These are phyloP conservation scores for Mucor saturninus DNA, from an alignment of 371 early-diverging fungal genomes.

Conservation along the genomic window DNA sequence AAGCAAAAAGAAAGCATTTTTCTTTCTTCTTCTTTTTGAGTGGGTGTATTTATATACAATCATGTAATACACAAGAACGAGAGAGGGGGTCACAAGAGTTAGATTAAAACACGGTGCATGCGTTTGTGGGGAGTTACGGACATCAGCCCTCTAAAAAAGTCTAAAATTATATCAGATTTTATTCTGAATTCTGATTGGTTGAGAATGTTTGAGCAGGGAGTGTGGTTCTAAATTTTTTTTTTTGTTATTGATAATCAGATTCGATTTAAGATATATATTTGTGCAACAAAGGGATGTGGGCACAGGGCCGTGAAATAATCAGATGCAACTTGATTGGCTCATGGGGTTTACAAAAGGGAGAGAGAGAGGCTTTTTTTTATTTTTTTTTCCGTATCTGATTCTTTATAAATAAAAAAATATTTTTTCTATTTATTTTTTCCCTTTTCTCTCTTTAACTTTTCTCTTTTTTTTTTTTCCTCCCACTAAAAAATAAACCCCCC, in stretches of 20 bases:
- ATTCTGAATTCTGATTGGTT: background rate
- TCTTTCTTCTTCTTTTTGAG: too few species aligned
- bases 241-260: background rate
- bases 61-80: too few species aligned
- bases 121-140: background rate
- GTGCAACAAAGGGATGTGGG: background rate
- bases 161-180: slow-evolving; percentile 7
- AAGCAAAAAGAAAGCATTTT: too few species aligned
- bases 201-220: background rate
- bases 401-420: background rate
- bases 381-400: slow-evolving; percentile 17
- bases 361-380: slow-evolving; percentile 14
- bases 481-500: slow-evolving; percentile 6
- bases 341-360: background rate
- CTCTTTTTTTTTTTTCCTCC: slow-evolving; percentile 4
- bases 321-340: slow-evolving; percentile 24
- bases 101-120: background rate
- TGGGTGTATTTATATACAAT: too few species aligned
- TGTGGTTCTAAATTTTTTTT: background rate
- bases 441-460: slow-evolving; percentile 13
- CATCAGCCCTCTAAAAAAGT: background rate
- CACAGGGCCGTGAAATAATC: slow-evolving; percentile 19
- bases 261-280: slow-evolving; percentile 2
- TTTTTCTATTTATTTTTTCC: slow-evolving; percentile 4
- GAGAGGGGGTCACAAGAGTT: background rate